A percentile compares a stretch with the other conserved stretches of the same genome.
Conservation (phyloP, 495 filamentous ascomycete genomes). For the Massariosphaeria phaeospora region DNA sequence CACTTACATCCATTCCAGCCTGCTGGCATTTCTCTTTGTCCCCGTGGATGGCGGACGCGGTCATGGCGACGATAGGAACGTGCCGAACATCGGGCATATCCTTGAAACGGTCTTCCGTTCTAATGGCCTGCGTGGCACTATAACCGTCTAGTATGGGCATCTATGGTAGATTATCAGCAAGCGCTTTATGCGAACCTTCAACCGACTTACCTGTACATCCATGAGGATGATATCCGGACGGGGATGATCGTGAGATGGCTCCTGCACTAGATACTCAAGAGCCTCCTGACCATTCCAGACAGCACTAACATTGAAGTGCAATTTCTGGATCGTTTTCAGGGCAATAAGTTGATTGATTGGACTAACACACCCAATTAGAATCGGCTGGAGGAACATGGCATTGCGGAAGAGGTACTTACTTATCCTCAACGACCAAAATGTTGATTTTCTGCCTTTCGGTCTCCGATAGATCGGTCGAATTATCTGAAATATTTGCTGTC, state of each 20-base stretch:
- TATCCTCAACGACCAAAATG: slow-evolving; percentile 76
- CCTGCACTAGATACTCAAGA: slow-evolving; percentile 57
- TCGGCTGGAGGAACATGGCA: not conserved
- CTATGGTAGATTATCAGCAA: slow-evolving; percentile 17
- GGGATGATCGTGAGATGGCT: slow-evolving; percentile 36
- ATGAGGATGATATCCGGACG: slow-evolving; percentile 77
- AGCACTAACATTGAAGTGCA: slow-evolving; percentile 65
- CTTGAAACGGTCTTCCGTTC: slow-evolving; percentile 56
- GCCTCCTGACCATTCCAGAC: slow-evolving; percentile 74
- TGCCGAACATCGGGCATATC: slow-evolving; percentile 45
- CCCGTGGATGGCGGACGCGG: slow-evolving; percentile 74
- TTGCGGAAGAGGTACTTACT: slow-evolving; percentile 43
- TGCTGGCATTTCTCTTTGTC: slow-evolving; percentile 71
- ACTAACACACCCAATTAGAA: slow-evolving; percentile 11
- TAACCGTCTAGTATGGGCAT: slow-evolving; percentile 55
- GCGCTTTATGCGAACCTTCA: slow-evolving; percentile 7
- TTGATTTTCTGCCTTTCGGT: slow-evolving; percentile 53
- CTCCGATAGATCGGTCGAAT: slow-evolving; percentile 34
- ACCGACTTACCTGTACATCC: slow-evolving; percentile 71
- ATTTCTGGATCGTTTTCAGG: slow-evolving; percentile 65
- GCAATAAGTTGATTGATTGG: slow-evolving; percentile 62
- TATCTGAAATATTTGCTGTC: slow-evolving; percentile 34
- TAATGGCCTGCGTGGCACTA: slow-evolving; percentile 64
- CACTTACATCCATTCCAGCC: slow-evolving; percentile 64
- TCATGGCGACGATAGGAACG: slow-evolving; percentile 76